These are phyloP conservation scores for Candida golubevii DNA, from an alignment of 805 yeast species.

Conservation along the genomic window DNA sequence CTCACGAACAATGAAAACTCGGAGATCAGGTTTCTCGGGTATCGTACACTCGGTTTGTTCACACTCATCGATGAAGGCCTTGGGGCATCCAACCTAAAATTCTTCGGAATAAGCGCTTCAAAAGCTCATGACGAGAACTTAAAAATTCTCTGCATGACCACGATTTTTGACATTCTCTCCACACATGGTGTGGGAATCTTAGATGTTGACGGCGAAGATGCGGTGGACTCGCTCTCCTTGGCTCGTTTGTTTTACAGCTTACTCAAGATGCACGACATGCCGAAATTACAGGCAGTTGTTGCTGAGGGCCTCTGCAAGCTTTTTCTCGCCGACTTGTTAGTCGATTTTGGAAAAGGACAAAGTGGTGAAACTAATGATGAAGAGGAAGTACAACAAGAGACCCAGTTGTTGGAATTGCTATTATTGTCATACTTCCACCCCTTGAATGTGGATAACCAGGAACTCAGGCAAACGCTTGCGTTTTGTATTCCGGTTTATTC, in stretches of 20 bases:
- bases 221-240: constrained; percentile 61
- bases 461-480: constrained; percentile 72
- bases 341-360: constrained; percentile 35
- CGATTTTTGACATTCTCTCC: constrained; percentile 73
- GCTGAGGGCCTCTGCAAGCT: constrained; percentile 87
- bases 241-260: constrained; percentile 69
- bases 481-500: constrained; percentile 88
- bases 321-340: constrained; percentile 69
- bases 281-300: constrained; percentile 69
- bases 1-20: constrained; percentile 47
- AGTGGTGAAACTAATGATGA: constrained; percentile 8
- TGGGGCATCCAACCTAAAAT: constrained; percentile 60
- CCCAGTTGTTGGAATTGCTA: constrained; percentile 58
- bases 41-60: constrained; percentile 74
- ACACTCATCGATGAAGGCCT: constrained; percentile 61
- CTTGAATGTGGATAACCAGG: constrained; percentile 53
- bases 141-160: constrained; percentile 59
- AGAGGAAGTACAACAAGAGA: constrained; percentile 26
- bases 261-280: constrained; percentile 51
- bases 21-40: constrained; percentile 56
- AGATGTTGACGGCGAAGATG: constrained; percentile 45
- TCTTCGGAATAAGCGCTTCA: constrained; percentile 67
- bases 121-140: constrained; percentile 57
- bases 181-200: constrained; percentile 70
- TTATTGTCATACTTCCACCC: constrained; percentile 75